Evolutionary conservation across 495 filamentous ascomycete genomes (phyloP), one percentile per base, ranked within the genome.

Genomic region (Melanomma pulvis-pyrius): DNA sequence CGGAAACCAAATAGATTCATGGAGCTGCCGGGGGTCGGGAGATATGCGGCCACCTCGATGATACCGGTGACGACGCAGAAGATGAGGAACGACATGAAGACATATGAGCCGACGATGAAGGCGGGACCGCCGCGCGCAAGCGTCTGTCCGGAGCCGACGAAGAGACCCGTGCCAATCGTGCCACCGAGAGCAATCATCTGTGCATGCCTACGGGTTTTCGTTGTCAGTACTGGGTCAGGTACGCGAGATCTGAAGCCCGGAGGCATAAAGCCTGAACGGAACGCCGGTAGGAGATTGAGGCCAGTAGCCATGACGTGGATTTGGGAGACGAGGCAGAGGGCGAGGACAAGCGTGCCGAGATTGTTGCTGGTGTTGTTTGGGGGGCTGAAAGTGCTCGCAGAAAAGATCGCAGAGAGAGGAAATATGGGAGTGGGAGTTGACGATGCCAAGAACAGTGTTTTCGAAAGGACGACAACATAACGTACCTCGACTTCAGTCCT

Each of bases 81-180:
- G 58, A 77, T 65, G 4, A 74, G 60, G 69, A 74, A 72, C 12
- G 67, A 52, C 63, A 74, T 75, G 25, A 76, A 50, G 52, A 62
- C 29, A 56, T 72, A 76, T 29, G 54, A 60, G 28, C 82, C 83
- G 46, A 91, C 72, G 76, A 82, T 89, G 73, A 80, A 91, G 71
- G 78, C 83, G 21, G 87, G 86, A 1, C 87, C 87, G 52, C 84
- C 85, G 28, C 77, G 81, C 1, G 82, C 77, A 22, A 90, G 79
- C 4, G 84, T 84, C 50, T 81, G 79, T 21, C 87, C 87, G 0
- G 81, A 83, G 39, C 86, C 84, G 22, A 89, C 76, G 69, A 90
- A 87, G 28, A 90, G 73, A 32, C 86, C 88, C 5, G 87, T 89
- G 1, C 71, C 71, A 60, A 71, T 69, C 7, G 64, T 71, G 46